These are phyloP conservation scores for Microbotryum lychnidis-dioicae DNA, from an alignment of 1,284 basidiomycete species.

Conservation along the genomic window DNA sequence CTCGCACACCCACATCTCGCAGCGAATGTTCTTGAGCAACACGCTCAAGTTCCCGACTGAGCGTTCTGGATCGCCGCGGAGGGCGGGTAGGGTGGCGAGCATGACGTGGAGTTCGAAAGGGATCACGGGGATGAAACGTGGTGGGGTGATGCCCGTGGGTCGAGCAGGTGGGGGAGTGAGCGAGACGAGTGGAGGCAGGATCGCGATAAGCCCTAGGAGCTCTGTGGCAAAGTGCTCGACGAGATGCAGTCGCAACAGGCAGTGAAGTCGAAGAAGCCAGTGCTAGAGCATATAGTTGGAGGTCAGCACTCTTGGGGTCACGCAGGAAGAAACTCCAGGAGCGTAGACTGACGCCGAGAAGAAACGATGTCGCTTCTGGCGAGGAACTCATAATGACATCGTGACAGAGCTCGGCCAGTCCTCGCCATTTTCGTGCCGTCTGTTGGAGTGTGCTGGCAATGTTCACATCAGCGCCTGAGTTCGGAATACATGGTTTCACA, in stretches of 20 bases:
- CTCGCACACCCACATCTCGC: constrained; percentile 9
- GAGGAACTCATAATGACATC: constrained; percentile 61
- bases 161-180: constrained; percentile 31
- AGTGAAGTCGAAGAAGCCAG: constrained; percentile 57
- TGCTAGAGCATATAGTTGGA: constrained; percentile 46
- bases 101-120: constrained; percentile 74
- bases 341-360: constrained; percentile 54
- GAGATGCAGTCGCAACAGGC: constrained; percentile 53
- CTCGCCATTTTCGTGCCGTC: constrained; percentile 77
- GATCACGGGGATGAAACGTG: constrained; percentile 50
- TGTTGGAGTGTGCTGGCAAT: constrained; percentile 36
- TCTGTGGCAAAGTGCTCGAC: constrained; percentile 72
- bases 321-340: neutral
- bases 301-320: neutral
- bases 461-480: neutral
- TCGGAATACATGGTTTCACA: neutral
- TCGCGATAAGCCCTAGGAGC: constrained; percentile 57
- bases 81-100: constrained; percentile 43
- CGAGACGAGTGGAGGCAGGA: constrained; percentile 46
- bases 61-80: constrained; percentile 55
- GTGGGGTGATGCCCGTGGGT: neutral
- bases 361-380: constrained; percentile 55
- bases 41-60: constrained; percentile 54
- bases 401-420: constrained; percentile 64
- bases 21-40: neutral